Base-by-base conservation (phyloP, 352 stramenopile species). In the Pythium folliculosum region DNA sequence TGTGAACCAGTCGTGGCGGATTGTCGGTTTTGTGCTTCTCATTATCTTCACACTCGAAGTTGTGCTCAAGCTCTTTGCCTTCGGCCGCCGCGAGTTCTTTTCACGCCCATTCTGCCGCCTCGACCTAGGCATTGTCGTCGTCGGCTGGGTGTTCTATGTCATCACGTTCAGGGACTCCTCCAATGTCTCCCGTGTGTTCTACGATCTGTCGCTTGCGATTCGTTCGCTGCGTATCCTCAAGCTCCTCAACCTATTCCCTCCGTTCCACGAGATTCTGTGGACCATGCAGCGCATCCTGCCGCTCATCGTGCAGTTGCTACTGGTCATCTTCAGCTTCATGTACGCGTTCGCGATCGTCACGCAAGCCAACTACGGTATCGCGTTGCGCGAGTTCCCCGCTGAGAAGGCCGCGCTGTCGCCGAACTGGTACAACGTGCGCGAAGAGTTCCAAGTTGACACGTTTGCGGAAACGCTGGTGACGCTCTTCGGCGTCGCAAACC, bases 261-360 rank as follows among this genome's bases (percentile, higher is more conserved):
- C 86, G n/a, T 92, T 94, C 72, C 84, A 92, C 47, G 80, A 89
- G 67, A 92, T 92, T 45, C 72, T 92, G 21, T 92, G 87, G 78
- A 94, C 86, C 13, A 91, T 94, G 86, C 85, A 90, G 70, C 81
- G 80, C 10, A 91, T 94, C 51, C 78, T 91, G 53, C 82, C 86
- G n/a, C 71, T 94, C 54, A 81, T 94, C 58, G 69, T 87, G 64
- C 84, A 94, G 70, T 65, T 94, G 25, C 66, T 91, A 32, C 68
- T 94, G 14, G 86, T 94, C n/a, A 91, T 94, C 51, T 83, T 94
- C 38, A 91, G 82, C 67, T 79, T 94, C 69, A 90, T 89, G 75
- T 94, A 94, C 70, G 81, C 84, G 7, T 94, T 91, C 49, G 86
- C 82, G 37, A 89, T 94, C 63, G 72, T 94, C 14, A 90, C 83